A percentile compares a stretch with the other conserved stretches of the same genome.
Conservation (phyloP, 2,329 filamentous ascomycete species). For the Colletotrichum phormii region DNA sequence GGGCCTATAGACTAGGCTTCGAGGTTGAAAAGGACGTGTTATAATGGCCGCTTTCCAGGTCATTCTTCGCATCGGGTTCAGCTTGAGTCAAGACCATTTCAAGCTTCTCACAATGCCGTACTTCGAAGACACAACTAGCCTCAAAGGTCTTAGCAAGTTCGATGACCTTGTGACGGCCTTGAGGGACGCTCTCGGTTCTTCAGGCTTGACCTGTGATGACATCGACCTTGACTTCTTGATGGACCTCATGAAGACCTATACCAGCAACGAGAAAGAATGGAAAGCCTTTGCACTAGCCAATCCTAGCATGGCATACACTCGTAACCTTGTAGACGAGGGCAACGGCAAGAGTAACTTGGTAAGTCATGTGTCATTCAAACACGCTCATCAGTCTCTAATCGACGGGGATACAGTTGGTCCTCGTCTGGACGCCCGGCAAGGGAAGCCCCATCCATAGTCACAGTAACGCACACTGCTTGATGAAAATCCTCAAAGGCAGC, state of each 20-base stretch:
- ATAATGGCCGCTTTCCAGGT: neutral
- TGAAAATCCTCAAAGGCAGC: slow-evolving; percentile 84
- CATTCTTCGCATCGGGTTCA: neutral
- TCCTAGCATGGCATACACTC: neutral
- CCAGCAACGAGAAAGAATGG: neutral
- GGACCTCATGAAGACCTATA: neutral
- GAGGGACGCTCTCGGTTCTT: neutral
- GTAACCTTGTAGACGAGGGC: neutral
- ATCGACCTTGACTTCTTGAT: neutral
- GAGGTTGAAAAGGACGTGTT: neutral
- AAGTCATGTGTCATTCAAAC: neutral
- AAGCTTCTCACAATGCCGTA: neutral
- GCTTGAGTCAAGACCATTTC: neutral
- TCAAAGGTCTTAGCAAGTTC: neutral
- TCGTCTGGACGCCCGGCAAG: slow-evolving; percentile 89
- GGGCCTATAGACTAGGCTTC: neutral
- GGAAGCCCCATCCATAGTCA: slow-evolving; percentile 89
- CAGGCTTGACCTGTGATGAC: neutral
- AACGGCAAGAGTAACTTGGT: slow-evolving; percentile 3
- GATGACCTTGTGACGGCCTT: neutral
- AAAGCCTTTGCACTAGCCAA: neutral
- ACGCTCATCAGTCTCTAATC: neutral
- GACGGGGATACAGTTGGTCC: slow-evolving; percentile 66
- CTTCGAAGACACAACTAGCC: neutral
- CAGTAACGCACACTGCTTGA: slow-evolving; percentile 88